phyloP scores from a whole-genome alignment of 176 grass and related monocot species.

The Carex scoparia region DNA sequence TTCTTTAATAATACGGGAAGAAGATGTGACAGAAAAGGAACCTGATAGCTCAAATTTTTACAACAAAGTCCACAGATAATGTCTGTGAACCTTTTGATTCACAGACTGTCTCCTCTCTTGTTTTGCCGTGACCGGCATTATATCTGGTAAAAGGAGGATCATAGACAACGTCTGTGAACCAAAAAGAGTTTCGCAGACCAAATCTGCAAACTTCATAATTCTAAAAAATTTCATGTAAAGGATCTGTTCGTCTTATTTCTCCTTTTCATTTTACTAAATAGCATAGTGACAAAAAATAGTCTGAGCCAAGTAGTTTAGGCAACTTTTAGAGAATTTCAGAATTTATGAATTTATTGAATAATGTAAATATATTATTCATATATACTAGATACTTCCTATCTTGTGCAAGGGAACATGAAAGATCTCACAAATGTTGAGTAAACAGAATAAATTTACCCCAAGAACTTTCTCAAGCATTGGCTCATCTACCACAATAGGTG shows the following conservation, averaged over 20 bases:
- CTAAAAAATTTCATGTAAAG: neutral
- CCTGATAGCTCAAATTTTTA: neutral
- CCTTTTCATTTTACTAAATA: neutral
- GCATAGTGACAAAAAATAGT: neutral
- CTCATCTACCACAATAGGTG: constrained; percentile 67
- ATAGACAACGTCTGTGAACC: neutral
- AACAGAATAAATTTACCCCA: constrained; percentile 48
- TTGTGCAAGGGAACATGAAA: neutral
- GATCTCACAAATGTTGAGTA: neutral
- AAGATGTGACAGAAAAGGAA: neutral
- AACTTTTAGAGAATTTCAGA: neutral
- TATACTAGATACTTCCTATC: neutral
- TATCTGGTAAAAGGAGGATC: neutral
- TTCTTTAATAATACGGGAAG: neutral
- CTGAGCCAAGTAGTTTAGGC: neutral
- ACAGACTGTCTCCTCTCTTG: neutral
- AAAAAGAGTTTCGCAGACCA: neutral
- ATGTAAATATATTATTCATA: neutral
- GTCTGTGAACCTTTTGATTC: neutral
- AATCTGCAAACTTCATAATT: neutral
- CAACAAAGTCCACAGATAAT: neutral
- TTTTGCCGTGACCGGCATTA: neutral
- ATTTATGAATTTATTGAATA: neutral
- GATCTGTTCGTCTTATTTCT: neutral
- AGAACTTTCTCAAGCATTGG: constrained; percentile 96